Percentiles rank a stretch among this genome's conserved stretches.
Conservation (phyloP, 257 asterid species). For the Penstemon barbatus region DNA sequence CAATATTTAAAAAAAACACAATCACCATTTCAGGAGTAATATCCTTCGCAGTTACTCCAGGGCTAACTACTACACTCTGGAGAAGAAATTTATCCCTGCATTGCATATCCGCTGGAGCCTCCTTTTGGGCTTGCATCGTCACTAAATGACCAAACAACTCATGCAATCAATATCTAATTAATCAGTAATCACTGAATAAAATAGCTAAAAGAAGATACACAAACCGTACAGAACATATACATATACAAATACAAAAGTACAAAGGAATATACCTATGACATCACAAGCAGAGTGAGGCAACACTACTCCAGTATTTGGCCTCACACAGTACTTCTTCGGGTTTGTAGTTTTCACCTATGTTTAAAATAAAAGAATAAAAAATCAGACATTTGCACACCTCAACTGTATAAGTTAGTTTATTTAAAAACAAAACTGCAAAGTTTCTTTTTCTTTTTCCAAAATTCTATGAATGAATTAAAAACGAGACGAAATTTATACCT, state of each 20-base stretch:
- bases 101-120: conserved; percentile 84
- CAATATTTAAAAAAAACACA: conserved; percentile 15
- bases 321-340: too few relatives aligned
- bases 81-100: conserved; percentile 98
- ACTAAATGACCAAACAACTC: conserved; percentile 48
- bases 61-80: conserved; percentile 62
- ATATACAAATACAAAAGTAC: background rate
- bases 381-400: background rate
- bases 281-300: too few relatives aligned
- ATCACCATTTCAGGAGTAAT: conserved; percentile 81
- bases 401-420: background rate
- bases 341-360: too few relatives aligned
- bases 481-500: conserved; percentile 41
- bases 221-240: background rate
- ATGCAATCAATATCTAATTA: conserved; percentile 15
- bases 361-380: conserved; percentile 3
- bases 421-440: too few relatives aligned
- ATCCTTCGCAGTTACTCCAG: conserved; percentile 69
- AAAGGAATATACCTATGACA: background rate
- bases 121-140: conserved; percentile 99
- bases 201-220: background rate
- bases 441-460: too few relatives aligned
- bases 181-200: conserved; percentile 1
- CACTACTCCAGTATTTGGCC: too few relatives aligned
- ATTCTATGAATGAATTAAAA: background rate